Evolutionary conservation across 495 filamentous ascomycete species (phyloP).

Genomic region (Rhypophila decipiens): DNA sequence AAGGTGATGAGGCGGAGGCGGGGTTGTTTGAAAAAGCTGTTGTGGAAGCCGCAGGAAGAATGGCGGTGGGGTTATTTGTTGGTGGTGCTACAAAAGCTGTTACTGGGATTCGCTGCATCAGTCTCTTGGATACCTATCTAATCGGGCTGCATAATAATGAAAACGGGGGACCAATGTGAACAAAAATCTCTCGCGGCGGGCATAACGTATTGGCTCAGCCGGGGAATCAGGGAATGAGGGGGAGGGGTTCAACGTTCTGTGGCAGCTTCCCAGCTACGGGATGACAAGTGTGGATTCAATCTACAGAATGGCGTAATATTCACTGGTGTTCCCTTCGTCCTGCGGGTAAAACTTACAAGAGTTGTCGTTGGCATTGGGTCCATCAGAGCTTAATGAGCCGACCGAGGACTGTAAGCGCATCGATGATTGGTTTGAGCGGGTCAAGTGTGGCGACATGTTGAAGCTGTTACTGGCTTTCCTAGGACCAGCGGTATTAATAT

Average conservation of each 20-base stretch:
- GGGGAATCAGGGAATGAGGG: conserved; percentile 25
- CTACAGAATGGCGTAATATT: too few species aligned
- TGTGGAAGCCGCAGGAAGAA: conserved; percentile 18
- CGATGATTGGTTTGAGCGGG: conserved; percentile 27
- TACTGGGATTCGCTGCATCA: background rate
- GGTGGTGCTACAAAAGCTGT: background rate
- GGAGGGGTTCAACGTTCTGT: too few species aligned
- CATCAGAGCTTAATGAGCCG: conserved; percentile 14
- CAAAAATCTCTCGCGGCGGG: too few species aligned
- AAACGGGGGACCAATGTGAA: too few species aligned
- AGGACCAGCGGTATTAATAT: background rate
- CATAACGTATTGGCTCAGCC: background rate
- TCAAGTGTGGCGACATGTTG: conserved; percentile 5
- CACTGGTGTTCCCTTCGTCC: too few species aligned
- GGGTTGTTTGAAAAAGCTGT: conserved; percentile 12
- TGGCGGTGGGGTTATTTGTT: conserved; percentile 3
- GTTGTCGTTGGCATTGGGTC: conserved; percentile 11
- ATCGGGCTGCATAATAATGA: too few species aligned
- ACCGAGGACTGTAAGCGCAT: conserved; percentile 24
- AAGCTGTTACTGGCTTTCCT: background rate
- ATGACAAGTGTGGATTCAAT: too few species aligned
- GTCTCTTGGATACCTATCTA: too few species aligned
- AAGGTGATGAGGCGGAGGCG: background rate
- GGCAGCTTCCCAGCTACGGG: too few species aligned
- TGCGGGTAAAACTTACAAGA: conserved; percentile 7